A percentile compares a stretch with the other conserved stretches of the same genome.
Evolutionary conservation across 2,329 filamentous ascomycete genomes (phyloP).

Genomic region (Fusarium xyrophilum): DNA sequence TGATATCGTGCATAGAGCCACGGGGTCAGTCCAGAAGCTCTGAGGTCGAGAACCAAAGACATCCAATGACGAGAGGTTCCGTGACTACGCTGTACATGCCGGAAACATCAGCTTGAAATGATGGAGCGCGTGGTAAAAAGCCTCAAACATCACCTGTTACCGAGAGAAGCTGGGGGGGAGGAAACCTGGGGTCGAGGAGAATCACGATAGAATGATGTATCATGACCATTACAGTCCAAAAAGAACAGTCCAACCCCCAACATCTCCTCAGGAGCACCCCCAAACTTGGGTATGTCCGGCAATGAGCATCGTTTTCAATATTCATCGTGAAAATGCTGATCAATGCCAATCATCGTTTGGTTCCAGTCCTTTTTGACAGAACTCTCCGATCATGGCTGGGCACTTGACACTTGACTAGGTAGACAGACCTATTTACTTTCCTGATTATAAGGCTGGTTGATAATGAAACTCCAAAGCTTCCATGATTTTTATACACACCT

Average conservation of each 20-base stretch:
- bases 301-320: neutral
- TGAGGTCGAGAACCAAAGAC: slow-evolving; percentile 13
- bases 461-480: neutral
- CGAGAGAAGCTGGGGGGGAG: neutral
- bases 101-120: slow-evolving; percentile 10
- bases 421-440: slow-evolving; percentile 14
- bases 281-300: neutral
- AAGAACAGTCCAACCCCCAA: slow-evolving; percentile 6
- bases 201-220: slow-evolving; percentile 26
- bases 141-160: slow-evolving; percentile 17
- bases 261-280: slow-evolving; percentile 1
- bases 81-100: slow-evolving; percentile 3
- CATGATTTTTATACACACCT: neutral
- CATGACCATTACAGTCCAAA: neutral
- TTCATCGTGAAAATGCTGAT: slow-evolving; percentile 18
- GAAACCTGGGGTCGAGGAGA: slow-evolving; percentile 20
- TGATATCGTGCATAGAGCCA: slow-evolving; percentile 28
- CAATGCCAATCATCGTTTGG: slow-evolving; percentile 15
- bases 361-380: slow-evolving; percentile 8
- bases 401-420: neutral
- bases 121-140: neutral
- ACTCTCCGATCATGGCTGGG: slow-evolving; percentile 8
- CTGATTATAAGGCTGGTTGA: slow-evolving; percentile 2
- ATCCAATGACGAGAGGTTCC: slow-evolving; percentile 2
- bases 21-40: slow-evolving; percentile 21